Evolutionary conservation across 2,329 filamentous ascomycete species (phyloP), one percentile per base, ranked within the genome.

Genomic region (Claviceps purpurea): DNA sequence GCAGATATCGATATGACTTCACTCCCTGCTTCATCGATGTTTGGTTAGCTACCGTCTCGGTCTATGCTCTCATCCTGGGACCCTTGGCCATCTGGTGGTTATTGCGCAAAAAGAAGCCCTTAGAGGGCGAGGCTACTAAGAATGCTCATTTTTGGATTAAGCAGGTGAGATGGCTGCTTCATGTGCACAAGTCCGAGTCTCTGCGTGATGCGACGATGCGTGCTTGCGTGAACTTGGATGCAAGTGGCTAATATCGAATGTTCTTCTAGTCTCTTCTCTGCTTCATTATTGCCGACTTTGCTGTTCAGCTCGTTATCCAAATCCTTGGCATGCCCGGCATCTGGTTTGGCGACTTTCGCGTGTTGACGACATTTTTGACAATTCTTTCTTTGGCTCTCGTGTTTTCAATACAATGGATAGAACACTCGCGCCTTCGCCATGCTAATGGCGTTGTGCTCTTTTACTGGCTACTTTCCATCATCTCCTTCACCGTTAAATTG

Each of bases 11-110:
- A 66, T 96, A 89, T 69, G 93, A 98, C 71, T 89, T 98, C 62
- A 97, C 93, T 16, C 91, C 93, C 42, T 98, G 93, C 73, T 98
- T 98, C 65, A 82, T 97, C 61, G 94, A 98, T 66, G 80, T 95
- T 22, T 90, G 88, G 81, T 80, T 97, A 54, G 81, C 86, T 38
- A 71, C 77, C 1, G 87, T 95, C 30, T 87, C 88, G 8, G 76
- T 75, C 14, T 94, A 85, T 71, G 90, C 91, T 16, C 74, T 96
- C 24, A 52, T 96, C 24, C 77, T 84, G 56, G 93, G 93, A 53
- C 76, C 82, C 7, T 75, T 82, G 46, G 89, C 91, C 34, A 71
- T 95, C 43, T 91, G 84, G 81, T 87, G 87, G 73, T 73, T 97
- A 50, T 66, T 89, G 52, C 81, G 76, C 59, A 86, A 80, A 68